phyloP scores from a whole-genome alignment of 345 rosid genomes.

The Rhodomyrtus tomentosa region DNA sequence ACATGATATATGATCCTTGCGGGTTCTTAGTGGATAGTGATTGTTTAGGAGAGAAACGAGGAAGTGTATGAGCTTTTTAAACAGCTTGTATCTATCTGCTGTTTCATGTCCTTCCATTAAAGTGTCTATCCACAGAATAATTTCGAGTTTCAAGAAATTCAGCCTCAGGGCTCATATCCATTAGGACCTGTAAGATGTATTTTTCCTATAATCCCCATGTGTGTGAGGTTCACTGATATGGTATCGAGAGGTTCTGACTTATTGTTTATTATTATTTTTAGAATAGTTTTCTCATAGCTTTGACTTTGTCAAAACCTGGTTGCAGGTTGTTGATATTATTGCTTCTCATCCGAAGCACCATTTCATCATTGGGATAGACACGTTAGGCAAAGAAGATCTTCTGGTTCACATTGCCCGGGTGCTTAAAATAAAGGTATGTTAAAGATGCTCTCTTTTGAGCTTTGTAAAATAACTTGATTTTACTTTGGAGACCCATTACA shows the following conservation, averaged over 20 bases:
- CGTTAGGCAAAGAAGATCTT: slow-evolving; percentile 69
- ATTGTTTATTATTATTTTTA: neutral
- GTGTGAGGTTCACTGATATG: neutral
- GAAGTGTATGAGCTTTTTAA: neutral
- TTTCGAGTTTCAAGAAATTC: neutral
- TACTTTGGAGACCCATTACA: neutral
- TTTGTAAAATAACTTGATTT: neutral
- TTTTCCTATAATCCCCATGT: neutral
- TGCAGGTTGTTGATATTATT: slow-evolving; percentile 53
- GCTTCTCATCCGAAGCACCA: slow-evolving; percentile 58
- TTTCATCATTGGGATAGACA: slow-evolving; percentile 55
- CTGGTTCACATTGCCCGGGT: slow-evolving; percentile 36
- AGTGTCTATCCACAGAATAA: neutral
- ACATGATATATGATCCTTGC: neutral
- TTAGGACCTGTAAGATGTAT: neutral
- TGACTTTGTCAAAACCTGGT: neutral
- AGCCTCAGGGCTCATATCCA: neutral
- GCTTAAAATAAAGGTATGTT: slow-evolving; percentile 47
- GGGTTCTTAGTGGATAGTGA: neutral
- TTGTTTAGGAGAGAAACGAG: neutral
- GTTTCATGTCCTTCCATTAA: neutral
- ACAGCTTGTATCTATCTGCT: neutral
- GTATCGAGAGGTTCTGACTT: neutral
- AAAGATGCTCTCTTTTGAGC: neutral
- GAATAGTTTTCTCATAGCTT: neutral